A percentile compares a stretch with the other conserved stretches of the same genome.
These are phyloP conservation scores for Gentiana macrophylla DNA, from an alignment of 257 asterid genomes.

Conservation along the genomic window DNA sequence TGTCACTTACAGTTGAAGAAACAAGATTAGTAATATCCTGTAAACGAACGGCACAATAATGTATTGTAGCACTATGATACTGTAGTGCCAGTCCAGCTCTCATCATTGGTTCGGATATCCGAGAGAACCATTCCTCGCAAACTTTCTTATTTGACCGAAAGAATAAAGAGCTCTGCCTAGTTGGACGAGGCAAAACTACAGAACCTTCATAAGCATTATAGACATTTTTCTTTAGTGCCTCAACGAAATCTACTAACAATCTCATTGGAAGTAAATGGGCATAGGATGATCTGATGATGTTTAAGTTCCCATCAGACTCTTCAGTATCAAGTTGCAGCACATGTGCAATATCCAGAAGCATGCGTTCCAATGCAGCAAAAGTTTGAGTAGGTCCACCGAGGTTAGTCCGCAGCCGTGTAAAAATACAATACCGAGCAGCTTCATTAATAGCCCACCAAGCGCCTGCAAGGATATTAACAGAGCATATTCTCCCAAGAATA, in stretches of 20 bases:
- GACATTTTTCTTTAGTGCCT: conserved; percentile 92
- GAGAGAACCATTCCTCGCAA: conserved; percentile 98
- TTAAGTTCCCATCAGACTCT: conserved; percentile 75
- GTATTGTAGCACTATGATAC: conserved; percentile 80
- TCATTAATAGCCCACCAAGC: conserved; percentile 99
- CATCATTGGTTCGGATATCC: conserved; percentile 99
- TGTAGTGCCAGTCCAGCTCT: conserved; percentile 92
- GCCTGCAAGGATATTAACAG: conserved; percentile 75
- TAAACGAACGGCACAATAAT: conserved; percentile 67
- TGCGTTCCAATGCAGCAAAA: conserved; percentile 97
- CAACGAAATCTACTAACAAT: conserved; percentile 89
- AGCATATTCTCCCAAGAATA: conserved; percentile 61
- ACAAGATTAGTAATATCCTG: conserved; percentile 56
- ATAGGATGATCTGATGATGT: conserved; percentile 56
- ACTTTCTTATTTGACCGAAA: conserved; percentile 96
- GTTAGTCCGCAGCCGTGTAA: conserved; percentile 91
- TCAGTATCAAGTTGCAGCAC: conserved; percentile 73
- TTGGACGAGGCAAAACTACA: conserved; percentile 62
- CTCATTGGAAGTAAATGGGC: conserved; percentile 96
- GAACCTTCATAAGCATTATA: conserved; percentile 99
- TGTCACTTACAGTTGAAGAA: conserved; percentile 50
- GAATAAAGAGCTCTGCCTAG: conserved; percentile 74
- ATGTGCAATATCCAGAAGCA: conserved; percentile 92
- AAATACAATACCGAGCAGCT: conserved; percentile 93
- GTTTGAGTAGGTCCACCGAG: conserved; percentile 99